Evolutionary conservation across 768 basidiomycete genomes (phyloP), one percentile per base, ranked within the genome.

Genomic region (Kondoa malvinella): DNA sequence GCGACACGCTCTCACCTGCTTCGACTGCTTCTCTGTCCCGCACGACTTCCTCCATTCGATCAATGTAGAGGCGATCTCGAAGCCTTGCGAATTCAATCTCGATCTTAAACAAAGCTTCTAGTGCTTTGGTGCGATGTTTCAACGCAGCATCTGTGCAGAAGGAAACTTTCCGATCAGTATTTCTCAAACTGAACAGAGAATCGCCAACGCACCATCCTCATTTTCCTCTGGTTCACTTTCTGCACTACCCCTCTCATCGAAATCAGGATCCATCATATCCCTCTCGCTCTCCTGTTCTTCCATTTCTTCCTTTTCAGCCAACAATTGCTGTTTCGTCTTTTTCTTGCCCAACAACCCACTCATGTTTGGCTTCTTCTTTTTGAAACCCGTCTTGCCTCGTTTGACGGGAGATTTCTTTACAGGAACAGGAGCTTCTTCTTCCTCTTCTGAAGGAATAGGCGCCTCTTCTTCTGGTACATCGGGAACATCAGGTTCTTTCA

Each of bases 31-130:
- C 79, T 74, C 96, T 91, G 77, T 97, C 94, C 83, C 86, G 87
- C 34, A 88, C 86, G 4, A 94, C 79, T 2, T 83, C 84, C 56
- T 91, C 88, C 89, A 96, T 91, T 76, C 92, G 88, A 78, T 97
- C 94, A 25, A 96, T 81, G 76, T 92, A 96, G 17, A 96, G 80
- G 63, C 84, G 81, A 76, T 96, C 92, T 60, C 94, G 79, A 67
- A 96, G 77, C 33, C 87, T 78, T 0, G 92, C 92, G 77, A 92
- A 95, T 74, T 88, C 89, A 77, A 96, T 84, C 75, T 99, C 94
- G 72, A 99, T 92, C 58, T 81, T 82, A 1, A 92, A 87, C 4
- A 96, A 79, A 0, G 87, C 86, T 68, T 92, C 90, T 67, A 97
- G 81, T 0, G 91, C 91, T 73, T 94, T 91, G 2, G 85, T 86